These are phyloP conservation scores for Ustilago loliicola DNA, from an alignment of 1,284 basidiomycete genomes.

Conservation along the genomic window DNA sequence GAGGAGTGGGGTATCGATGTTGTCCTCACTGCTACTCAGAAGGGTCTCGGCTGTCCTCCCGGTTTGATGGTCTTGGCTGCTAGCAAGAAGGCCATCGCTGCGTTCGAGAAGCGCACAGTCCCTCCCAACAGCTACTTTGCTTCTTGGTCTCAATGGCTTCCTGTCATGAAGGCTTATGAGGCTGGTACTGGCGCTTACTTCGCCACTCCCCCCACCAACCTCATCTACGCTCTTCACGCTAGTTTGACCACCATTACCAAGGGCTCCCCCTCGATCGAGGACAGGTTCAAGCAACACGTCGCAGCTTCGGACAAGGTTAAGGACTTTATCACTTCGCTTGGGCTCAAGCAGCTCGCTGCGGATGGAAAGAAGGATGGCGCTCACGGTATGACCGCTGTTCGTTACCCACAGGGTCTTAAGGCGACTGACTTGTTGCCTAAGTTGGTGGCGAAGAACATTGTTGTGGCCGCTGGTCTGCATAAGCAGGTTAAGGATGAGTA, in stretches of 20 bases:
- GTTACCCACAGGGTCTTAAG: conserved; percentile 65
- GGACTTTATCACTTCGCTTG: conserved; percentile 77
- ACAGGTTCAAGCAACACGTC: conserved; percentile 84
- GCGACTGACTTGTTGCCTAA: conserved; percentile 68
- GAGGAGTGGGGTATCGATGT: conserved; percentile 95
- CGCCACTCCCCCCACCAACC: conserved; percentile 80
- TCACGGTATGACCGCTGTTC: conserved; percentile 69
- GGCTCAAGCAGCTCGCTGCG: conserved; percentile 74
- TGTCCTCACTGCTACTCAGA: conserved; percentile 90
- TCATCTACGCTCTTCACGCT: conserved; percentile 89
- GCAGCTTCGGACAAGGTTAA: conserved; percentile 82
- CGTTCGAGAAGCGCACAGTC: conserved; percentile 79
- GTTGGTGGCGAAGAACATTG: conserved; percentile 79
- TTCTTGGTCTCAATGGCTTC: conserved; percentile 72
- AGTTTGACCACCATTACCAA: conserved; percentile 82
- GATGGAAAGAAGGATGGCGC: conserved; percentile 68
- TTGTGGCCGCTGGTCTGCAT: conserved; percentile 91
- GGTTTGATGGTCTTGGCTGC: conserved; percentile 89
- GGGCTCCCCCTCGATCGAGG: conserved; percentile 76
- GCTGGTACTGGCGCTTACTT: conserved; percentile 66
- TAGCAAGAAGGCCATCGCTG: conserved; percentile 83
- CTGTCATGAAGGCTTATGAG: conserved; percentile 70
- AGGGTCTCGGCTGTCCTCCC: conserved; percentile 94
- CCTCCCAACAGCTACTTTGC: conserved; percentile 87
- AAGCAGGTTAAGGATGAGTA: conserved; percentile 83